These are phyloP conservation scores for Novakomyces olei DNA, from an alignment of 805 yeast genomes.

Conservation along the genomic window DNA sequence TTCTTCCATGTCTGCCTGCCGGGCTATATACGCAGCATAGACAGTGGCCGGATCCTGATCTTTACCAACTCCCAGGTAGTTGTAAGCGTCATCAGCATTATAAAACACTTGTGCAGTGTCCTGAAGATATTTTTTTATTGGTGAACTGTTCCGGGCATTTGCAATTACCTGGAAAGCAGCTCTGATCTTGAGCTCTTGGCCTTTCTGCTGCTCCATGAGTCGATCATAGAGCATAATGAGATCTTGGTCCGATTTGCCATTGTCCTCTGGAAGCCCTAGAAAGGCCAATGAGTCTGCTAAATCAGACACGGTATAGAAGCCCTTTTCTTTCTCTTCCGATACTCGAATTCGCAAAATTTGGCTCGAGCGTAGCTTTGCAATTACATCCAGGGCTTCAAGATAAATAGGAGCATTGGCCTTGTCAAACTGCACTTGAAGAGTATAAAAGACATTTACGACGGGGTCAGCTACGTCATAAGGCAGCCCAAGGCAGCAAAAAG, in stretches of 20 bases:
- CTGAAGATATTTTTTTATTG: constrained; percentile 32
- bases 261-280: constrained; percentile 15
- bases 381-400: constrained; percentile 2
- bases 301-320: constrained; percentile 8
- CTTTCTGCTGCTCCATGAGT: constrained; percentile 20
- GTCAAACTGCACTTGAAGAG: constrained; percentile 1
- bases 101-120: constrained; percentile 7
- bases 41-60: constrained; percentile 1
- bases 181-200: constrained; percentile 33
- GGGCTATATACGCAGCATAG: not conserved
- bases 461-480: not conserved
- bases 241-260: constrained; percentile 7
- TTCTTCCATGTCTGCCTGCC: constrained; percentile 2
- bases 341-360: not conserved
- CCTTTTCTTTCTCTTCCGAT: not conserved
- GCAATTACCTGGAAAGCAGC: constrained; percentile 46
- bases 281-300: constrained; percentile 8
- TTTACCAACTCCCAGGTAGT: not conserved
- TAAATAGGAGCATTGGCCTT: constrained; percentile 1
- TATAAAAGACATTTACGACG: not conserved
- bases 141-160: constrained; percentile 30
- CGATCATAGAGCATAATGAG: constrained; percentile 15
- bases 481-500: constrained; percentile 1
- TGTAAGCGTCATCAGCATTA: constrained; percentile 2
- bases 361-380: not conserved